Conservation (phyloP, 2,329 filamentous ascomycete genomes). For the Beauveria varroae region DNA sequence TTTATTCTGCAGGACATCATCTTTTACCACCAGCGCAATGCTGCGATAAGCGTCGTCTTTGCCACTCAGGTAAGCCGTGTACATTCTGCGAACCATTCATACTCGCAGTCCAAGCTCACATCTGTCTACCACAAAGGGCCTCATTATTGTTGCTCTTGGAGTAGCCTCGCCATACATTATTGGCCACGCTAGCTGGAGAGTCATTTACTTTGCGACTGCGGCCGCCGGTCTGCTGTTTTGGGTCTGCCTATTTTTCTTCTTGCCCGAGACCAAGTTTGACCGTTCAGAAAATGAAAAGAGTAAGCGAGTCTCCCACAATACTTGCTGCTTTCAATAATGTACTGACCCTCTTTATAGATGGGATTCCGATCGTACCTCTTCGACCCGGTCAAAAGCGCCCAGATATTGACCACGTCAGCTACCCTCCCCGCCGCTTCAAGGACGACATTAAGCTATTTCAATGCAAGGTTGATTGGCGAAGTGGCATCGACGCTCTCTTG, state of each 20-base stretch:
- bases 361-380: conserved; percentile 19
- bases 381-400: conserved; percentile 20
- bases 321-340: background rate
- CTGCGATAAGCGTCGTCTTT: conserved; percentile 24
- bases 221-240: conserved; percentile 24
- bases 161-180: conserved; percentile 24
- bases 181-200: conserved; percentile 25
- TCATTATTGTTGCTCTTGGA: conserved; percentile 23
- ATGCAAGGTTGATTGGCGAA: conserved; percentile 21
- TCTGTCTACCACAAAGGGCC: conserved; percentile 14
- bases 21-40: conserved; percentile 31
- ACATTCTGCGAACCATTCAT: too few species aligned
- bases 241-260: conserved; percentile 23
- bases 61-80: conserved; percentile 16
- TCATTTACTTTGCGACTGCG: conserved; percentile 28
- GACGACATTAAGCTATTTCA: conserved; percentile 27
- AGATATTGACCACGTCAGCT: conserved; percentile 20
- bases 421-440: conserved; percentile 20
- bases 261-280: conserved; percentile 28
- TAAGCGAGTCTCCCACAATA: background rate
- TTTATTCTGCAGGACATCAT: conserved; percentile 32
- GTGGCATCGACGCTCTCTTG: conserved; percentile 16
- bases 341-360: background rate
- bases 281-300: conserved; percentile 24
- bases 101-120: background rate